Evolutionary conservation across 805 yeast genomes (phyloP), one percentile per base, ranked within the genome.

Genomic region (Danielia oregonensis): DNA sequence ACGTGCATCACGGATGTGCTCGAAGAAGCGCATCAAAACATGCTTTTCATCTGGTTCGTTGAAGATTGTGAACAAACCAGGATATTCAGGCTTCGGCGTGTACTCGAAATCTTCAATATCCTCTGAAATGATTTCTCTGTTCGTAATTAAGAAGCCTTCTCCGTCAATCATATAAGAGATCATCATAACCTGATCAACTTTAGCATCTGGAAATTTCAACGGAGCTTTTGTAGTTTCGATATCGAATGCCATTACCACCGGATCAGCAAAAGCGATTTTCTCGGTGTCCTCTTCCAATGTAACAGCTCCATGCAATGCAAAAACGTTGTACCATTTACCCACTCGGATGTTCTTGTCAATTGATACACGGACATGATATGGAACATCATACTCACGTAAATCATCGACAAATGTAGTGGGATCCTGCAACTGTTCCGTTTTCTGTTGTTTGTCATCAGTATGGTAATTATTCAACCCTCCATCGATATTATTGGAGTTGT

Each of bases 81-180:
- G 91, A 57, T 82, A 91, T 60, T 94, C 99, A 3, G 96, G 95
- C 54, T 81, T 87, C 1, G 99, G 99, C 0, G 98, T 89, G 55
- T 93, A 93, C 59, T 93, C 98, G 49, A 93, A 93, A 61, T 93
- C 97, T 32, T 85, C 95, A 37, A 93, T 93, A 58, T 94, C 97
- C 55, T 87, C 86, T 5, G 95, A 80, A 24, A 93, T 89, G 49
- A 93, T 87, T 48, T 89, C 96, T 49, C 99, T 68, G 55, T 93
- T 93, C 7, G 97, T 93, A 40, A 93, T 94, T 25, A 93, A 65
- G 54, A 67, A 93, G 24, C 99, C 99, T 49, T 86, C 95, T 8
- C 97, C 98, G 55, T 93, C 98, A 42, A 93, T 89, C 98, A 94
- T 94, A 57, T 93, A 93, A 2, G 98, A 94, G 32, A 93, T 93